Conservation (phyloP, 441 rosid species). For the Syzygium malaccense region DNA sequence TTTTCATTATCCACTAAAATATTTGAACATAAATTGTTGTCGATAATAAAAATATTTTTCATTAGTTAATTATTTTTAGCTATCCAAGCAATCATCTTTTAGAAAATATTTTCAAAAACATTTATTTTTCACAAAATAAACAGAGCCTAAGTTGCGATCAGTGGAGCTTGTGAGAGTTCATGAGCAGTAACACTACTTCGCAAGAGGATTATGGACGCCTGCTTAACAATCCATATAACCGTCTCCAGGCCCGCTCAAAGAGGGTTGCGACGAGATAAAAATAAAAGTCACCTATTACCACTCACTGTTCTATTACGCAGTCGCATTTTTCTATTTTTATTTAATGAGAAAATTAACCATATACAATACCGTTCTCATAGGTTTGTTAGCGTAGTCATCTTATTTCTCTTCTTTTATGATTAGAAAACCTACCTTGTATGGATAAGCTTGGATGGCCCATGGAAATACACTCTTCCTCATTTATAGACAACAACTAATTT, state of each 20-base stretch:
- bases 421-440: background rate
- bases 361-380: background rate
- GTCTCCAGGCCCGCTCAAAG: background rate
- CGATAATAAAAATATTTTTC: background rate
- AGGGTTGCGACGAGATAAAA: background rate
- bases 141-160: background rate
- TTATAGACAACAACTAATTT: background rate
- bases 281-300: background rate
- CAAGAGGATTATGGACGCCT: background rate
- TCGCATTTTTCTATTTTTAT: background rate
- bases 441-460: background rate
- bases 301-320: background rate
- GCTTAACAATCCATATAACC: background rate
- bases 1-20: background rate
- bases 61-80: background rate
- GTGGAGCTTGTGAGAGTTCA: background rate
- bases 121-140: background rate
- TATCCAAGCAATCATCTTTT: background rate
- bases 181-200: background rate
- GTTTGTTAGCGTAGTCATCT: background rate
- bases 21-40: background rate
- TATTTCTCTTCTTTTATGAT: background rate
- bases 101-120: background rate
- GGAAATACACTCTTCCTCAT: background rate
- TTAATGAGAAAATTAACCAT: background rate